Conservation (phyloP, 176 grass and related monocot genomes). For the Juncus inflexus region DNA sequence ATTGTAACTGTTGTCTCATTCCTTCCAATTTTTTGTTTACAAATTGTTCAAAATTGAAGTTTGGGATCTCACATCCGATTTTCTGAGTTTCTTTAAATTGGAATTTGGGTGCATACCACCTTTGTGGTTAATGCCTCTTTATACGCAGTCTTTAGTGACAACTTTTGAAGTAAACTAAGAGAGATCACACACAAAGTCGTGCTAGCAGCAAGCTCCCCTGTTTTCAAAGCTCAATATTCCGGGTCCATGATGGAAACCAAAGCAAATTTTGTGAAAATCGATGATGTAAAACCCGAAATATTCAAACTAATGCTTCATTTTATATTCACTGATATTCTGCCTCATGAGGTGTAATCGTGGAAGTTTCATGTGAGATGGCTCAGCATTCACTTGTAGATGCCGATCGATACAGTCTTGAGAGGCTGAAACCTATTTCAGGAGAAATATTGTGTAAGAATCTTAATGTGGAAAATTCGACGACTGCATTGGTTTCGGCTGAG, state of each 20-base stretch:
- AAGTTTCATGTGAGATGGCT: constrained; percentile 10
- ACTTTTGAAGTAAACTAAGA: constrained; percentile 6
- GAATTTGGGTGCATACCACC: too few relatives aligned
- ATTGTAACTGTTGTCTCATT: too few relatives aligned
- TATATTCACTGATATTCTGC: constrained; percentile 46
- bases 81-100: too few relatives aligned
- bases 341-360: constrained; percentile 36
- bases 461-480: constrained; percentile 13
- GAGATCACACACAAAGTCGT: constrained; percentile 13
- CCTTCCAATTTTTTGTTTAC: too few relatives aligned
- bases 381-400: constrained; percentile 36
- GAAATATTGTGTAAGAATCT: constrained; percentile 11
- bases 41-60: too few relatives aligned
- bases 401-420: constrained; percentile 33
- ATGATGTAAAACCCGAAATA: constrained; percentile 14
- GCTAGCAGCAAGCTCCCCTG: constrained; percentile 36
- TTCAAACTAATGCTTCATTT: constrained; percentile 48
- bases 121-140: too few relatives aligned
- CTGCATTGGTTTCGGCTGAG: constrained; percentile 29
- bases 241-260: constrained; percentile 24
- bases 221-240: constrained; percentile 42
- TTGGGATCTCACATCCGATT: too few relatives aligned
- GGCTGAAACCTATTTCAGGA: constrained; percentile 32
- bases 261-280: constrained; percentile 10
- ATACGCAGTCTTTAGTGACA: too few relatives aligned